Evolutionary conservation across 352 stramenopile genomes (phyloP).

Genomic region (Phytophthora palmivora): DNA sequence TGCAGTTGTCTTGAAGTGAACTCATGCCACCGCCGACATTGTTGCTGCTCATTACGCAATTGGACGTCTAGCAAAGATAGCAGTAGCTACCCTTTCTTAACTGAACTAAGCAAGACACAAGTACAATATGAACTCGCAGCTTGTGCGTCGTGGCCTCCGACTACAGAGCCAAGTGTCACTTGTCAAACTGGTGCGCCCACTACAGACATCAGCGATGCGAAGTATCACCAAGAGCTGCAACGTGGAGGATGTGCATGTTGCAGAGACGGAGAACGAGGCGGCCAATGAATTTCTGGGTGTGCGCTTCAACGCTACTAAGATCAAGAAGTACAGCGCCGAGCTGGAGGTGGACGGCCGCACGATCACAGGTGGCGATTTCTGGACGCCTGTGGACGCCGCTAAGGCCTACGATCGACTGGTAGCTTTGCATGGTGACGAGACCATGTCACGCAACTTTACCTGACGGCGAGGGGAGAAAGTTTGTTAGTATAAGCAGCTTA

Average conservation of each 20-base stretch:
- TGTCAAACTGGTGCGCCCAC: not conserved
- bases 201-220: slow-evolving; percentile 20
- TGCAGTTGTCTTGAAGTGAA: slow-evolving; percentile 13
- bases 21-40: slow-evolving; percentile 5
- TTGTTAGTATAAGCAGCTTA: too few relatives aligned
- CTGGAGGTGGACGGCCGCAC: slow-evolving; percentile 60
- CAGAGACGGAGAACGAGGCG: slow-evolving; percentile 42
- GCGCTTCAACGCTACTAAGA: slow-evolving; percentile 60
- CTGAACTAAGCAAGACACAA: not conserved
- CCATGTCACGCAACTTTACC: slow-evolving; percentile 71
- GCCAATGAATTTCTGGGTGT: slow-evolving; percentile 74
- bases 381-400: slow-evolving; percentile 72
- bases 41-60: slow-evolving; percentile 4
- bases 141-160: slow-evolving; percentile 4
- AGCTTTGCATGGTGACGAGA: slow-evolving; percentile 65
- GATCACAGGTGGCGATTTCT: slow-evolving; percentile 72
- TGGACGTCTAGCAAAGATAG: slow-evolving; percentile 6
- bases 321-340: slow-evolving; percentile 81
- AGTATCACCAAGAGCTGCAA: slow-evolving; percentile 31
- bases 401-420: slow-evolving; percentile 79
- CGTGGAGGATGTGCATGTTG: slow-evolving; percentile 43
- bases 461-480: too few relatives aligned
- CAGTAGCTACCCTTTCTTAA: not conserved
- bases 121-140: slow-evolving; percentile 16
- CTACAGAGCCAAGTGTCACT: slow-evolving; percentile 16